These are phyloP conservation scores for Rhodotorula glutinis DNA, from an alignment of 1,284 basidiomycete species.

Conservation along the genomic window DNA sequence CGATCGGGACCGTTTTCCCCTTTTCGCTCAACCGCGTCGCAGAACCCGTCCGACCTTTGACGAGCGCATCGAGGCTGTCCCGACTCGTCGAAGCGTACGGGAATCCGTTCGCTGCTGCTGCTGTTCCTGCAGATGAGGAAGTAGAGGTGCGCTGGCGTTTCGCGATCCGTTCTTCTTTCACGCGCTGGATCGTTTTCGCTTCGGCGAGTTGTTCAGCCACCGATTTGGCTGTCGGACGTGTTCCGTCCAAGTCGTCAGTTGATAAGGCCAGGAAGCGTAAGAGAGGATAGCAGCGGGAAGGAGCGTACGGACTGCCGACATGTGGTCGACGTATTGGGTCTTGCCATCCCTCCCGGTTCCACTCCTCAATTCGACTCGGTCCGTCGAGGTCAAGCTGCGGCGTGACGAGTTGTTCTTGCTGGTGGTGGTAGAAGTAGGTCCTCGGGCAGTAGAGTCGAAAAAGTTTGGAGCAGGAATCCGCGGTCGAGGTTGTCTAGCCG, in stretches of 20 bases:
- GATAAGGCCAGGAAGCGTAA: not conserved
- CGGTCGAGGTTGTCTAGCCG: not conserved
- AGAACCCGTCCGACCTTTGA: not conserved
- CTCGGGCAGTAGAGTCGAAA: not conserved
- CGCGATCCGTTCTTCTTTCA: not conserved
- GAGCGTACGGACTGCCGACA: slow-evolving; percentile 24
- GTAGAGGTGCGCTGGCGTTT: not conserved
- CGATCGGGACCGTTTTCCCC: not conserved
- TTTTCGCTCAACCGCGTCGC: not conserved
- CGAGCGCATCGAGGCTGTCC: not conserved
- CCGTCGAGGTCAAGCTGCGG: not conserved
- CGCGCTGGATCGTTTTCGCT: slow-evolving; percentile 1
- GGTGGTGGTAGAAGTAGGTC: too few relatives aligned
- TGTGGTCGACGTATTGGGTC: slow-evolving; percentile 17
- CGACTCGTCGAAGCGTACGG: not conserved
- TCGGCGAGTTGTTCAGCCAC: slow-evolving; percentile 17
- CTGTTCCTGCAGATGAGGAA: not conserved
- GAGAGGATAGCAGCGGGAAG: too few relatives aligned
- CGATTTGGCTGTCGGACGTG: slow-evolving; percentile 9
- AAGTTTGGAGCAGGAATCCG: not conserved
- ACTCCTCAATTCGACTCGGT: slow-evolving; percentile 8
- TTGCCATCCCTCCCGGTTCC: not conserved
- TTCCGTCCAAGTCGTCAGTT: not conserved
- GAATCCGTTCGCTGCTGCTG: not conserved
- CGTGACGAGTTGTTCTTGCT: not conserved